Base-by-base conservation (phyloP, 2,329 filamentous ascomycete genomes). In the Cadophora luteo-olivacea region DNA sequence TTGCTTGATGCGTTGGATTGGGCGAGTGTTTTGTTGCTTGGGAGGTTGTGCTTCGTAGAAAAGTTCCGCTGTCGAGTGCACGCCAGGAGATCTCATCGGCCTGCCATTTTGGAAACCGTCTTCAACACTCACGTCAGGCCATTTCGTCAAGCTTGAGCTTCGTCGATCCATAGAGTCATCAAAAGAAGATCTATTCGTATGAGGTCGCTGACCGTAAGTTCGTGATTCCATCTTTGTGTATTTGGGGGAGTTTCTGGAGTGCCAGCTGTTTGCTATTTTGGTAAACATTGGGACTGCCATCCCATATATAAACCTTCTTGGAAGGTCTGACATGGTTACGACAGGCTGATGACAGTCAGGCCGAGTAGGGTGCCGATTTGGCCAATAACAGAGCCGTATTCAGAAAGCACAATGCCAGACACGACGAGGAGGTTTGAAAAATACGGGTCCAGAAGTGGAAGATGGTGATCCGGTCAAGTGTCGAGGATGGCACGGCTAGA, bases 41-140 rank as follows among this genome's bases (percentile, higher is more conserved):
- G 65, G 36, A 33, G 64, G 45, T 60, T 64, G 67, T 29, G 61
- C n/a, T 16, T 70, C 65, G 25, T 65, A 72, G 29, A 72, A 66
- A 14, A 61, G 19, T 41, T 64, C 54, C 8, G 57, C 62, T 57
- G 66, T 48, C 22, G 62, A 64, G 22, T 49, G 32, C 22, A 48
- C 41, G 12, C 57, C 57, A 4, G 63, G 33, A 24, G 68, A 67
- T 32, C 32, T 60, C 8, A 57, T 58, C 16, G 49, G 49, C 14
- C 48, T 51, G 25, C 52, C 62, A 52, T 69, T 33, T 24, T 57
- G 62, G 9, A 61, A 67, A n/a, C 48, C 52, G 3, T 68, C 57
- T 48, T 70, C 69, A 58, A 70, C 54, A 25, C 55, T 66, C 22
- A 70, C 65, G 51, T 69, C 68, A 12, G 72, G 69, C 69, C 68